Conservation (phyloP, 1,284 basidiomycete genomes). For the Apiotrichum montevideense region DNA sequence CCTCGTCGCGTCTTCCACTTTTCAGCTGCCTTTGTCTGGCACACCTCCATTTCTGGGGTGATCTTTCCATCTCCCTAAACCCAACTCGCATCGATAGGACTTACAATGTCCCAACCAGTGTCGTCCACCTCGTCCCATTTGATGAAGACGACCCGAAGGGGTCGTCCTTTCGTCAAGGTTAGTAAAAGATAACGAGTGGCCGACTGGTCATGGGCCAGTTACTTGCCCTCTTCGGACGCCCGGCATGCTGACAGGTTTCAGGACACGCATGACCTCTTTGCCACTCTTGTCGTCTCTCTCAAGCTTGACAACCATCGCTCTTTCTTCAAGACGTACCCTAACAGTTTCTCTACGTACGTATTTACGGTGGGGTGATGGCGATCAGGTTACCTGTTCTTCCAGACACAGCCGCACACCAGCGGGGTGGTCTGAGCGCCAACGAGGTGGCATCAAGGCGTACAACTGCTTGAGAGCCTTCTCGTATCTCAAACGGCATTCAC, state of each 20-base stretch:
- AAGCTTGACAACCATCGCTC: slow-evolving; percentile 83
- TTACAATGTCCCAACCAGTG: slow-evolving; percentile 20
- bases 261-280: slow-evolving; percentile 98
- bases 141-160: slow-evolving; percentile 95
- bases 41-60: too few species aligned
- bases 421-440: too few species aligned
- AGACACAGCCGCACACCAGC: not conserved
- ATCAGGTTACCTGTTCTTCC: too few species aligned
- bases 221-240: too few species aligned
- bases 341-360: slow-evolving; percentile 90
- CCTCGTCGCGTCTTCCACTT: too few species aligned
- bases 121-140: slow-evolving; percentile 60
- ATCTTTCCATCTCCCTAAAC: too few species aligned
- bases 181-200: slow-evolving; percentile 8
- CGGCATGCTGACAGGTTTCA: slow-evolving; percentile 35
- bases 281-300: slow-evolving; percentile 90
- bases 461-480: not conserved
- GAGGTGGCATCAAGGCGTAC: too few species aligned
- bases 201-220: too few species aligned
- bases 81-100: not conserved
- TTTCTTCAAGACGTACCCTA: slow-evolving; percentile 89
- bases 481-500: too few species aligned
- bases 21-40: too few species aligned
- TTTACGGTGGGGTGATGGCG: not conserved
- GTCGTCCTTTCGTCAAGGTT: slow-evolving; percentile 88